Base-by-base conservation (phyloP, 352 stramenopile species). In the Globisporangium yorkense region DNA sequence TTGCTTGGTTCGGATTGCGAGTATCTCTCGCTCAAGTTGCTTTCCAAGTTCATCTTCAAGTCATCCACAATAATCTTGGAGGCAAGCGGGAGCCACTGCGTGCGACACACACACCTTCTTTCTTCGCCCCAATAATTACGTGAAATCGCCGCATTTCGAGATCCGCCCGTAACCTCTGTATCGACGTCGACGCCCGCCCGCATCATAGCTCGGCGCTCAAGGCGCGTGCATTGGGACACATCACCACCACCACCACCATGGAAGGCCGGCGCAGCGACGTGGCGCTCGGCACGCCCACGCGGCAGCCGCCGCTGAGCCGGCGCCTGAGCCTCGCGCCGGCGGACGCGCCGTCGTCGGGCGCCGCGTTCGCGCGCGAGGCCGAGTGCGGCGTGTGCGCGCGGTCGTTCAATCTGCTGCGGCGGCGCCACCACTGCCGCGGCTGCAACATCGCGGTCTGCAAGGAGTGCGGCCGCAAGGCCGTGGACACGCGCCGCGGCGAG, bases 391-490 rank as follows among this genome's bases (percentile, higher is more conserved):
- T 86, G 44, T 94, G 85, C 71, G 50, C 67, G 52, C 87, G 88
- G 62, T 80, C 75, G 41, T 94, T 94, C 66, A 90, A 89, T 56
- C 72, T 94, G 33, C 59, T 93, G 54, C 80, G 83, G 0, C 83
- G 85, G 9, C 85, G 85, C 54, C 85, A 94, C 67, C 85, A 93
- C 70, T 94, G 85, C 61, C 85, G 85, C 56, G 76, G 72, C 39
- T 94, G 85, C 64, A 81, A 92, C 70, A 77, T 92, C 58, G 82
- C 84, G 5, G 70, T 94, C 3, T 94, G 84, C 58, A 94, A 92
- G 62, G 82, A 92, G 50, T 94, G 84, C 56, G 83, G 82, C 0
- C 66, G 72, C 59, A 94, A 94, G 63, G 84, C 82, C 29, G 58
- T 94, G 24, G 80, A 92, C 68, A 63, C 73, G 31, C 74, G 73